Percentiles rank a stretch among this genome's conserved stretches.
phyloP scores from a whole-genome alignment of 2,329 filamentous ascomycete species.

The Trichoderma sp. region DNA sequence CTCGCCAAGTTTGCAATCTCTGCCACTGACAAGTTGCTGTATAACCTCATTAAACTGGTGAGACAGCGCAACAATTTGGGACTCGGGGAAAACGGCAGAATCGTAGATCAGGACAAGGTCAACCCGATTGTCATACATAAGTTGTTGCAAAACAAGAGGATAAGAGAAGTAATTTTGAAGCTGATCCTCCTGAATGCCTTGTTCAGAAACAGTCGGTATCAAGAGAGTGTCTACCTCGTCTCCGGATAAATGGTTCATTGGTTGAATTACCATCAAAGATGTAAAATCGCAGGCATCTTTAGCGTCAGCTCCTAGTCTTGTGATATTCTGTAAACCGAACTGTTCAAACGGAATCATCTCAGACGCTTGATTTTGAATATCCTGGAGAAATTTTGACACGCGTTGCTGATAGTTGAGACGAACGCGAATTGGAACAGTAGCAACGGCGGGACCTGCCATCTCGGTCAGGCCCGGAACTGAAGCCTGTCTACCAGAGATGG shows the following conservation, averaged over 20 bases:
- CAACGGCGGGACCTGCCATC: constrained; percentile 31
- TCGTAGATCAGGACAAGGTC: constrained; percentile 23
- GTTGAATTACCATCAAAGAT: constrained; percentile 21
- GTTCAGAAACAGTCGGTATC: background rate
- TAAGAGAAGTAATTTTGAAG: constrained; percentile 20
- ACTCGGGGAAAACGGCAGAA: background rate
- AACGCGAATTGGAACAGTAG: constrained; percentile 31
- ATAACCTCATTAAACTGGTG: constrained; percentile 25
- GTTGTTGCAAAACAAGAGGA: constrained; percentile 24
- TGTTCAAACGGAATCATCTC: constrained; percentile 27
- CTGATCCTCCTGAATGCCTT: background rate
- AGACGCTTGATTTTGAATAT: constrained; percentile 31
- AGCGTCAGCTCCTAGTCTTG: constrained; percentile 1
- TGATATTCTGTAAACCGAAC: constrained; percentile 25
- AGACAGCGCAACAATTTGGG: constrained; percentile 8
- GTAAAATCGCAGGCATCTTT: constrained; percentile 25
- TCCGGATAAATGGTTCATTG: constrained; percentile 15
- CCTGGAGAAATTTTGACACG: constrained; percentile 28
- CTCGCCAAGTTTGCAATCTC: background rate
- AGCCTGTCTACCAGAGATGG: constrained; percentile 31
- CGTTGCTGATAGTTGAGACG: constrained; percentile 27
- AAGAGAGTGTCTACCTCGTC: constrained; percentile 11
- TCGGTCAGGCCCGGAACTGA: constrained; percentile 25
- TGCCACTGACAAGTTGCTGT: constrained; percentile 11
- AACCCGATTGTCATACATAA: background rate